Evolutionary conservation across 139 green algal species (phyloP).

Genomic region (Ostreobium quekettii): DNA sequence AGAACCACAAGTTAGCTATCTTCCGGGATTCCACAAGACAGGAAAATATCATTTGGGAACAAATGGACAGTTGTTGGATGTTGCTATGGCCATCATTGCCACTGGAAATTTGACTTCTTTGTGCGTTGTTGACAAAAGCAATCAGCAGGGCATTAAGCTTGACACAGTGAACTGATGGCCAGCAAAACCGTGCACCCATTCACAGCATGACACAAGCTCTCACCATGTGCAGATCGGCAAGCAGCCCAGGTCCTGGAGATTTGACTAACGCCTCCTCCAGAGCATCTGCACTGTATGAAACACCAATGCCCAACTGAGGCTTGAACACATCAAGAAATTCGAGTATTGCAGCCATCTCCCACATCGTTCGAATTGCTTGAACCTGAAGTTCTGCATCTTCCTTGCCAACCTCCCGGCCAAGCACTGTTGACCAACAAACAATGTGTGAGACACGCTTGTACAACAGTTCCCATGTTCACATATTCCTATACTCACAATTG

Average conservation of each 20-base stretch:
- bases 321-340: slow-evolving; percentile 23
- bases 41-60: too few species aligned
- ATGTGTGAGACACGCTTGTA: too few species aligned
- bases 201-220: neutral
- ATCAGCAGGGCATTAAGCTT: neutral
- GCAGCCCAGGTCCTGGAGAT: slow-evolving; percentile 19
- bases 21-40: too few species aligned
- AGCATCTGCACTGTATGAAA: too few species aligned
- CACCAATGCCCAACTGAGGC: too few species aligned
- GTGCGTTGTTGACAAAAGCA: neutral
- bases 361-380: slow-evolving; percentile 19
- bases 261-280: slow-evolving; percentile 19
- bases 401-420: slow-evolving; percentile 4
- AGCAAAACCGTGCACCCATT: neutral
- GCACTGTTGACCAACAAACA: neutral
- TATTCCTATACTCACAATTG: too few species aligned
- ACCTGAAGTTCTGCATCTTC: slow-evolving; percentile 15
- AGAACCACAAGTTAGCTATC: too few species aligned
- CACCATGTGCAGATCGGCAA: neutral
- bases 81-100: too few species aligned
- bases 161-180: neutral
- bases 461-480: too few species aligned
- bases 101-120: too few species aligned
- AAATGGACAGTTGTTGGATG: too few species aligned
- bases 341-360: slow-evolving; percentile 22